phyloP scores from a whole-genome alignment of 129 eudicot genomes.

The Tagetes erecta region DNA sequence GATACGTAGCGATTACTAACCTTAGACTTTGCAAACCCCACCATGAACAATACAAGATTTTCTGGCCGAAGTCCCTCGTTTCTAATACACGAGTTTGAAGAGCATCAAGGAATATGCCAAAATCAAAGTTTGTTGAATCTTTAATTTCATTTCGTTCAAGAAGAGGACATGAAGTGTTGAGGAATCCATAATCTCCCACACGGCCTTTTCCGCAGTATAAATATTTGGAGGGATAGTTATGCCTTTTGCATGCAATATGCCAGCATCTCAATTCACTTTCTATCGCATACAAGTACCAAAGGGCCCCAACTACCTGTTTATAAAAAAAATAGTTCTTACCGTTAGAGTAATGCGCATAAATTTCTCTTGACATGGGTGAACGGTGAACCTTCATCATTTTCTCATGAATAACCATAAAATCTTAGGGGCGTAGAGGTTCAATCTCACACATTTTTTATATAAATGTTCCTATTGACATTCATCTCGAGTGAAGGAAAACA shows the following conservation, averaged over 20 bases:
- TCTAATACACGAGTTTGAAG: conserved; percentile 53
- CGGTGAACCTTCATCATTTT: no score
- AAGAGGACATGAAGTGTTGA: conserved; percentile 47
- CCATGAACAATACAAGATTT: conserved; percentile 74
- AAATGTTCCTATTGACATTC: background rate
- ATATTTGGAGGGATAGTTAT: conserved; percentile 16
- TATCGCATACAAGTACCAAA: conserved; percentile 70
- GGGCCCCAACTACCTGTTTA: conserved; percentile 65
- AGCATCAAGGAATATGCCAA: conserved; percentile 76
- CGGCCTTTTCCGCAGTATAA: conserved; percentile 44
- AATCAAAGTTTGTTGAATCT: conserved; percentile 48
- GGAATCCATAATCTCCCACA: conserved; percentile 24
- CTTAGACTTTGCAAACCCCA: conserved; percentile 77
- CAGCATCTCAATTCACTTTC: conserved; percentile 70
- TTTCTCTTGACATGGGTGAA: background rate
- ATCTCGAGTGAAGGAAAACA: no score
- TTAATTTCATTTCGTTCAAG: conserved; percentile 45
- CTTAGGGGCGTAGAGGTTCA: background rate
- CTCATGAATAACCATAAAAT: background rate
- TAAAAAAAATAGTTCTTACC: background rate
- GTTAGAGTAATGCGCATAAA: background rate
- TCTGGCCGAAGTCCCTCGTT: conserved; percentile 37
- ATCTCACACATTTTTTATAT: background rate
- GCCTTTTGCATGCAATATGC: conserved; percentile 41
- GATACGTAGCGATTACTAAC: conserved; percentile 30